phyloP scores from a whole-genome alignment of 2,329 filamentous ascomycete genomes.

The Aureobasidium sp. region DNA sequence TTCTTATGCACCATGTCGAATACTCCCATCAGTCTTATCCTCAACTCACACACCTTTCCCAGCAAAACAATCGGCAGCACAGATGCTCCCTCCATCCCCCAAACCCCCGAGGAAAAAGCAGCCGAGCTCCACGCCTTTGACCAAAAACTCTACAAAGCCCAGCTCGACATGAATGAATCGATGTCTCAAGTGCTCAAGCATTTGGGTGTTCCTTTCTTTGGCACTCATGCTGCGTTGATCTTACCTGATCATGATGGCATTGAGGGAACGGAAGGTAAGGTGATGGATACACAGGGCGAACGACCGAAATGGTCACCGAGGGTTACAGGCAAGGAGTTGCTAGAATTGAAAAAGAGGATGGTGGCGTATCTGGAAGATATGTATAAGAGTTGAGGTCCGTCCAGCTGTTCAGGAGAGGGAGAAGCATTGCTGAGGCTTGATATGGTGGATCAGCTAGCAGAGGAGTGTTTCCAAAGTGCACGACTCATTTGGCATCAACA shows the following conservation, averaged over 20 bases:
- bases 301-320: conserved; percentile 22
- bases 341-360: conserved; percentile 29
- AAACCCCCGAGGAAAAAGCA: conserved; percentile 39
- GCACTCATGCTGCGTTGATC: conserved; percentile 39
- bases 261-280: conserved; percentile 4
- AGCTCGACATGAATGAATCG: conserved; percentile 50
- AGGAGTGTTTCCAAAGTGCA: neutral
- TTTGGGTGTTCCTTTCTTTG: conserved; percentile 55
- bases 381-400: conserved; percentile 28
- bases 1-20: neutral
- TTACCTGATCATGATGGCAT: conserved; percentile 22
- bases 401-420: neutral
- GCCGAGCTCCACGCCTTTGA: conserved; percentile 53
- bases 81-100: neutral
- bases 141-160: conserved; percentile 53
- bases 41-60: neutral
- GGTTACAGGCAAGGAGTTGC: conserved; percentile 27
- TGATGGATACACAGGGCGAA: neutral
- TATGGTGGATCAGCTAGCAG: neutral
- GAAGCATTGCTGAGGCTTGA: no score
- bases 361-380: conserved; percentile 31
- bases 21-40: neutral
- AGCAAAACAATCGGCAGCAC: conserved; percentile 3
- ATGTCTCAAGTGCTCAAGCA: conserved; percentile 48
- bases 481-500: no score